Percentiles rank a stretch among this genome's conserved stretches.
phyloP scores from a whole-genome alignment of 495 filamentous ascomycete species.

The Podospora tetraspora region DNA sequence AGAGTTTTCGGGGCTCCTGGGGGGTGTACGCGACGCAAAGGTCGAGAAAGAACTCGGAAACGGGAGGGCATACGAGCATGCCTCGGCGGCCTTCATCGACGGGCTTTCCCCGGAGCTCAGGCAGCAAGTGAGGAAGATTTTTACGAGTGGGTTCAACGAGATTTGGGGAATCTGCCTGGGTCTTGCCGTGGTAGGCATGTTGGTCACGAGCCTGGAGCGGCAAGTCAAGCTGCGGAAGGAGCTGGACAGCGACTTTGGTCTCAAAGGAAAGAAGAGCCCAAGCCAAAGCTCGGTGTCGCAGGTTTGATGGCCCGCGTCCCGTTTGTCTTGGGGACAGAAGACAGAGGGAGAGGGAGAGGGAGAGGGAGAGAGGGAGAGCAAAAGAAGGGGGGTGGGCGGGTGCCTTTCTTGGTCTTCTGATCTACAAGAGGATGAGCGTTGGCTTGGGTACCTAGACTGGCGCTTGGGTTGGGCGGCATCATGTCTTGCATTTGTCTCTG shows the following conservation, averaged over 20 bases:
- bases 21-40: not conserved
- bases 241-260: slow-evolving; percentile 36
- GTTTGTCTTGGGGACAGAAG: too few relatives aligned
- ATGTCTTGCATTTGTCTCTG: not conserved
- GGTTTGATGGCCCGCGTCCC: not conserved
- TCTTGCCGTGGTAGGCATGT: slow-evolving; percentile 18
- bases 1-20: slow-evolving; percentile 17
- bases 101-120: not conserved
- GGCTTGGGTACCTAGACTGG: not conserved
- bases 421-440: not conserved
- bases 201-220: slow-evolving; percentile 33
- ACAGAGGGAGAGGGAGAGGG: too few relatives aligned
- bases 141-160: slow-evolving; percentile 11
- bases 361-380: too few relatives aligned
- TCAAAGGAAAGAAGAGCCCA: slow-evolving; percentile 12
- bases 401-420: not conserved
- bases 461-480: not conserved
- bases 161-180: slow-evolving; percentile 19
- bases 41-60: slow-evolving; percentile 1
- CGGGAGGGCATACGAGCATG: slow-evolving; percentile 23
- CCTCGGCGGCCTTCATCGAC: slow-evolving; percentile 17
- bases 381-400: not conserved
- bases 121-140: slow-evolving; percentile 9
- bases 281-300: not conserved
- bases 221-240: slow-evolving; percentile 31